phyloP scores from a whole-genome alignment of 2,329 filamentous ascomycete genomes.

The Penicillium decumbens region DNA sequence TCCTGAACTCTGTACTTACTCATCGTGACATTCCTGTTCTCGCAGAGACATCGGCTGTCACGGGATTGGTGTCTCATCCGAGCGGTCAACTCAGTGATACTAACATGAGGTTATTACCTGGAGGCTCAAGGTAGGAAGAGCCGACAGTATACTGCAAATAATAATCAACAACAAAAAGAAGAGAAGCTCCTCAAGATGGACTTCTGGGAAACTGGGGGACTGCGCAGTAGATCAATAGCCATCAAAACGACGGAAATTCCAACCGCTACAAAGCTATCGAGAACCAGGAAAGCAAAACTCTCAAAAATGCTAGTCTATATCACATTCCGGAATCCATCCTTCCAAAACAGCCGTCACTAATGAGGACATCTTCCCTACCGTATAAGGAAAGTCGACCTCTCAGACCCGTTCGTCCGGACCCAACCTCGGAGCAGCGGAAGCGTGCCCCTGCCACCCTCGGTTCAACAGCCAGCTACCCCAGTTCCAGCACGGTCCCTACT shows the following conservation, averaged over 20 bases:
- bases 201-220: not conserved
- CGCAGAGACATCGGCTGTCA: not conserved
- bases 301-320: not conserved
- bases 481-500: conserved; percentile 20
- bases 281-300: not conserved
- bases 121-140: not conserved
- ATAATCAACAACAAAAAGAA: not conserved
- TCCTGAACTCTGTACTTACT: not conserved
- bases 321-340: not conserved
- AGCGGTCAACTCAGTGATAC: not conserved
- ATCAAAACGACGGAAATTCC: not conserved
- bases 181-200: not conserved
- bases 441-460: conserved; percentile 6
- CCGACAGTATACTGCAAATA: not conserved
- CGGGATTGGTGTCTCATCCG: not conserved
- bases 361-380: not conserved
- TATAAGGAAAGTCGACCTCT: not conserved
- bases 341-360: not conserved
- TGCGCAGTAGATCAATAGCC: not conserved
- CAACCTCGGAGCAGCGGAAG: conserved; percentile 19
- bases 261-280: not conserved
- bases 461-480: conserved; percentile 1
- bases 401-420: conserved; percentile 16
- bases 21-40: not conserved
- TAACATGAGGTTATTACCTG: too few relatives aligned